These are phyloP conservation scores for Aspergillus chevalieri DNA, from an alignment of 2,329 filamentous ascomycete species.

Conservation along the genomic window DNA sequence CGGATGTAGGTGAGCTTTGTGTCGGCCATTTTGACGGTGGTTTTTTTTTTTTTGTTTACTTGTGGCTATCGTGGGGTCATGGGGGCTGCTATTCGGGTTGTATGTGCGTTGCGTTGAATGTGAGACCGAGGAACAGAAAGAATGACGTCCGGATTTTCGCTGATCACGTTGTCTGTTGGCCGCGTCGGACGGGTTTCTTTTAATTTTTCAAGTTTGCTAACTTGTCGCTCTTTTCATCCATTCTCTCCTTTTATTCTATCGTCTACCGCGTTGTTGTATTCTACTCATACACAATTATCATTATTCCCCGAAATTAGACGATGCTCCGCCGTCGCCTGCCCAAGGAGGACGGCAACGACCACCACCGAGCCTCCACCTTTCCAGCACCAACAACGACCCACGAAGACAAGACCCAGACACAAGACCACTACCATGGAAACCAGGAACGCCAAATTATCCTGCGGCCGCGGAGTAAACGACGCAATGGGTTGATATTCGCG, in stretches of 20 bases:
- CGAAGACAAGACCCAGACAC: conserved; percentile 5
- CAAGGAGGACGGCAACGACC: conserved; percentile 24
- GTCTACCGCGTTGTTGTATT: not conserved
- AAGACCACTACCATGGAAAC: not conserved
- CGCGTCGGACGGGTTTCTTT: not conserved
- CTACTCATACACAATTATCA: not conserved
- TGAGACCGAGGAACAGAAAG: not conserved
- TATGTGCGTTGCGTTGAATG: too few species aligned
- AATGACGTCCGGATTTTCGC: conserved; percentile 1
- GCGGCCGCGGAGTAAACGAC: conserved; percentile 57
- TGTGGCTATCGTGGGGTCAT: not conserved
- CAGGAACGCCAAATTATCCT: conserved; percentile 28
- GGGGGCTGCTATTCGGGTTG: too few species aligned
- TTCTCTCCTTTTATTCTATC: not conserved
- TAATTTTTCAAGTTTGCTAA: too few species aligned
- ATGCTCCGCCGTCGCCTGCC: conserved; percentile 39
- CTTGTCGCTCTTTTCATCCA: too few species aligned
- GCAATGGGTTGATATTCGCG: conserved; percentile 74
- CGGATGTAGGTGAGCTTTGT: conserved; percentile 49
- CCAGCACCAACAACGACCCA: not conserved
- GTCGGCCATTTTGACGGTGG: conserved; percentile 4
- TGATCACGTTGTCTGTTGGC: conserved; percentile 19
- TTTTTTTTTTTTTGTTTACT: not conserved
- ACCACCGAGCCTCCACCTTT: conserved; percentile 6
- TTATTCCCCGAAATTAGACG: not conserved